A percentile compares a stretch with the other conserved stretches of the same genome.
Conservation (phyloP, 1,139 yeast genomes). For the Protomyces lactucae-debilis region DNA sequence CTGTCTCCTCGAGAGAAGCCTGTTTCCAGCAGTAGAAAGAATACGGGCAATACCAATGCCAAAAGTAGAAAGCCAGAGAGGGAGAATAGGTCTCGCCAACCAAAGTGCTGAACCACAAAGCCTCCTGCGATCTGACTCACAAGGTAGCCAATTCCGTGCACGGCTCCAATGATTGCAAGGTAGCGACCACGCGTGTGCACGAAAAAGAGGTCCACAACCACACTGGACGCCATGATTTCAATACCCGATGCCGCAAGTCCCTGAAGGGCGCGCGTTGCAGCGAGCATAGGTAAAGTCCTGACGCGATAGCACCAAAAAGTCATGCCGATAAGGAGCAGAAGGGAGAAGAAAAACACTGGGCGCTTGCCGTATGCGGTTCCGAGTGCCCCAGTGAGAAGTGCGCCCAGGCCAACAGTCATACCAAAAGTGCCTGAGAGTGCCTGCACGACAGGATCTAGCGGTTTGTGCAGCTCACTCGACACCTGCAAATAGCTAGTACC, state of each 20-base stretch:
- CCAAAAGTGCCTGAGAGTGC: conserved; percentile 3
- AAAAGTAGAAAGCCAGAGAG: background rate
- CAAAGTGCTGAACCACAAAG: conserved; percentile 1
- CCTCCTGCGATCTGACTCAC: background rate
- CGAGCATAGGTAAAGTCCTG: background rate
- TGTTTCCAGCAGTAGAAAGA: background rate
- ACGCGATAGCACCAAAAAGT: background rate
- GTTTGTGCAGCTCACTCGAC: background rate
- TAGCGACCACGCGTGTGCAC: background rate
- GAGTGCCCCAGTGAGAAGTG: background rate
- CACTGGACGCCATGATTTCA: background rate
- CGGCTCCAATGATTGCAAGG: conserved; percentile 1
- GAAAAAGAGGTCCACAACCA: conserved; percentile 1
- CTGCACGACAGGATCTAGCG: background rate
- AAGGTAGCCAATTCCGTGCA: background rate
- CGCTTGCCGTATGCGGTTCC: background rate
- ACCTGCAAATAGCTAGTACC: background rate
- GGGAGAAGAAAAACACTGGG: background rate
- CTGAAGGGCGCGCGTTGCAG: background rate
- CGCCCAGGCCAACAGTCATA: background rate
- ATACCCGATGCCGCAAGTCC: background rate
- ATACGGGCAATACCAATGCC: background rate
- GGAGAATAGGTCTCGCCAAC: background rate
- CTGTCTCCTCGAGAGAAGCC: background rate
- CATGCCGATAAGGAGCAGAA: background rate